Evolutionary conservation across 345 rosid species (phyloP).

Genomic region (Abelmoschus esculentus): DNA sequence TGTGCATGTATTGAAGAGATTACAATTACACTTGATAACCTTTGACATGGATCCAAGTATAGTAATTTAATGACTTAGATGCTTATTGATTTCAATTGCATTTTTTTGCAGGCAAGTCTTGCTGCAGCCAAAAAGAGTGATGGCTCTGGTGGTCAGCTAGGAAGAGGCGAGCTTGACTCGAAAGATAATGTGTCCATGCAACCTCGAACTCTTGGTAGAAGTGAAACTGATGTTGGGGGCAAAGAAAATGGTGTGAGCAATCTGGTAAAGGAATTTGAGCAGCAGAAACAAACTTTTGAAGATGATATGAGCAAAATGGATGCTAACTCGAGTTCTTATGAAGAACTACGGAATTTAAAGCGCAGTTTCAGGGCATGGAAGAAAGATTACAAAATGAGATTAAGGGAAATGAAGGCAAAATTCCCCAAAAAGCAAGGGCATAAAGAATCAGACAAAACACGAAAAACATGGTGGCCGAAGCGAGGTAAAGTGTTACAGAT

Average conservation of each 20-base stretch:
- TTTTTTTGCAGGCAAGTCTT: constrained; percentile 56
- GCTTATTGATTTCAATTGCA: background rate
- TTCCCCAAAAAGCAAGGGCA: constrained; percentile 39
- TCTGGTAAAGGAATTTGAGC: constrained; percentile 71
- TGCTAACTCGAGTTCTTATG: constrained; percentile 36
- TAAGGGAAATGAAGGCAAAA: constrained; percentile 60
- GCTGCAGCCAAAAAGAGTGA: constrained; percentile 73
- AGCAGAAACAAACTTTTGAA: constrained; percentile 56
- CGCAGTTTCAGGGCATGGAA: constrained; percentile 70
- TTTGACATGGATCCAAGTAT: background rate
- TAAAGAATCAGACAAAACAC: constrained; percentile 40
- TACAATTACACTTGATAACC: background rate
- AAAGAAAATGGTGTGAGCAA: constrained; percentile 57
- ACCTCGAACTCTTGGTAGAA: constrained; percentile 37
- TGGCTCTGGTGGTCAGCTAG: constrained; percentile 34
- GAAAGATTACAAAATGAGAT: constrained; percentile 72
- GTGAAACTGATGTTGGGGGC: constrained; percentile 29
- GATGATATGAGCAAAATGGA: constrained; percentile 44
- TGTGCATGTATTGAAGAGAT: background rate
- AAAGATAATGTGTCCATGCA: constrained; percentile 52
- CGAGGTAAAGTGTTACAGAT: constrained; percentile 19
- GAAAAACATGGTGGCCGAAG: constrained; percentile 87
- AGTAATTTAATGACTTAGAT: background rate
- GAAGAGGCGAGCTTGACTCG: constrained; percentile 42
- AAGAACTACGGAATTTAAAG: constrained; percentile 61